Evolutionary conservation across 345 rosid genomes (phyloP), one percentile per base, ranked within the genome.

Genomic region (Chamaenerion angustifolium): DNA sequence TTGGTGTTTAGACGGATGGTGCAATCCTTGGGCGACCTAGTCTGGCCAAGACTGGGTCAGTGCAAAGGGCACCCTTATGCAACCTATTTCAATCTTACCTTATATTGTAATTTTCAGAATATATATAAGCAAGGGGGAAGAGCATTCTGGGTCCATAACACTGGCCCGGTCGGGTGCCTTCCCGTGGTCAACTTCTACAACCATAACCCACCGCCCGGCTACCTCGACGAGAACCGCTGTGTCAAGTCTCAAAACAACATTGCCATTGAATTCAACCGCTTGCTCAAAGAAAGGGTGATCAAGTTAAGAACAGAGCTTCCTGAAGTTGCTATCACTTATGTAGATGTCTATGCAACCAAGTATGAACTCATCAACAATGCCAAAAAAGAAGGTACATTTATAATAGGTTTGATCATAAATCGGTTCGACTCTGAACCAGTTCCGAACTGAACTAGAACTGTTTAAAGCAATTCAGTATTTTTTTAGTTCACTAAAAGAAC

Each of bases 131-230:
- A 62, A 61, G 84, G 84, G 45, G 89, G 80, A 21, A 71, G 84
- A 58, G 18, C 82, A 48, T 81, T 81, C 50, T 81, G 84, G 80
- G 70, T 90, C 57, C 98, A 90, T 57, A 90, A 90, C 69, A 90
- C 94, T 0, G 95, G 92, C 10, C 98, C 95, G 1, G 16, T 83
- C 5, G 98, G 98, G 45, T 90, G 98, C 71, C 64, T 90, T 74
- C 92, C 98, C 0, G 84, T 80, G 45, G 71, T 83, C 59, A 62
- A 71, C 43, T 83, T 90, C 67, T 86, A 83, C 63, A 59, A 71
- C 52, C 76, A 76, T 6, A 74, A 72, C 54, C 83, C 88, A 16
- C 56, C 92, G 0, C 82, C 85, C 0, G 80, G 84, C 0, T 76
- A 68, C 66, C 77, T 86, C 31, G 96, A 86, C 51, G 68, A 65